These are phyloP conservation scores for Corymbia calophylla DNA, from an alignment of 441 rosid genomes.

Conservation along the genomic window DNA sequence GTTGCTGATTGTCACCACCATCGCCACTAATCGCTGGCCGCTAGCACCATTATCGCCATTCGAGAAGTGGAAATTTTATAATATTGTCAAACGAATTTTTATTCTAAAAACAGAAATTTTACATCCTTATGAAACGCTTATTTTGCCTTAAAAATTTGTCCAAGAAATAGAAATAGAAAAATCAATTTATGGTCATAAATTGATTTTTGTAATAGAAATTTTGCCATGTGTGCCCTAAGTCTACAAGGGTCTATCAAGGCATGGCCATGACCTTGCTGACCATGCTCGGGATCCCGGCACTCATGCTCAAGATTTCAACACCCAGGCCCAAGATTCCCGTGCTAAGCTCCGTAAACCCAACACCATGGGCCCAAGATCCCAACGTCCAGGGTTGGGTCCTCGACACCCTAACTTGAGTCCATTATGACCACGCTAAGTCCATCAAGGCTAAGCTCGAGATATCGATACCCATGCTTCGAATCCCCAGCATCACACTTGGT, in stretches of 20 bases:
- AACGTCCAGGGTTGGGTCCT: accelerated
- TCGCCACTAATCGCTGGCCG: too few relatives aligned
- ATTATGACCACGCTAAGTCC: not conserved
- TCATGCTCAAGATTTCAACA: not conserved
- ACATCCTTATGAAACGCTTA: too few relatives aligned
- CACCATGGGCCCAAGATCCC: not conserved
- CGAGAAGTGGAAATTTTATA: too few relatives aligned
- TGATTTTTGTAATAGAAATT: too few relatives aligned
- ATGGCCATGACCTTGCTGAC: not conserved
- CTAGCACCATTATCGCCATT: too few relatives aligned
- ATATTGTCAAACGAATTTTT: too few relatives aligned
- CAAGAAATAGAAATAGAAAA: too few relatives aligned
- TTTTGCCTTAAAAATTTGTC: too few relatives aligned
- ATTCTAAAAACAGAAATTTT: too few relatives aligned
- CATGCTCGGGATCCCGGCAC: not conserved
- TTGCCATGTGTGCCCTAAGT: not conserved
- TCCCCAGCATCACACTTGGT: not conserved
- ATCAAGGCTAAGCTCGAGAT: not conserved
- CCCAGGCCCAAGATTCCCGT: not conserved
- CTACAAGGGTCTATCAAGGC: not conserved
- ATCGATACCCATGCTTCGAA: accelerated
- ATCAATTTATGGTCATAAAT: too few relatives aligned
- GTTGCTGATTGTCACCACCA: too few relatives aligned
- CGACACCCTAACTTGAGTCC: accelerated
- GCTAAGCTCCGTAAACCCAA: not conserved